A percentile compares a stretch with the other conserved stretches of the same genome.
phyloP scores from a whole-genome alignment of 2,329 filamentous ascomycete species.

The Aspergillus japonicus region DNA sequence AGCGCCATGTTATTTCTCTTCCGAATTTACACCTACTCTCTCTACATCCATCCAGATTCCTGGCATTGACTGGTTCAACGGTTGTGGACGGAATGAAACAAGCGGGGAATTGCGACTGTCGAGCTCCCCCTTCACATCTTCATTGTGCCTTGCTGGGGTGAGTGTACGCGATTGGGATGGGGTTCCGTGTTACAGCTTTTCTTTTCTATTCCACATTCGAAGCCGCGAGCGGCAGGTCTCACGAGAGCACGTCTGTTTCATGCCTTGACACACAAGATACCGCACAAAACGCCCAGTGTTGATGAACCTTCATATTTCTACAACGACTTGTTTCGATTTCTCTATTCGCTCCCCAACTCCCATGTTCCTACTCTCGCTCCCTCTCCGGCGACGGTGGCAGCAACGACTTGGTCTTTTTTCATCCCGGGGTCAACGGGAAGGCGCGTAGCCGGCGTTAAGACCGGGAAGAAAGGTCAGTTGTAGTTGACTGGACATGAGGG shows the following conservation, averaged over 20 bases:
- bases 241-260: conserved; percentile 33
- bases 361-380: not conserved
- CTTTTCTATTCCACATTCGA: conserved; percentile 13
- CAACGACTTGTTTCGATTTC: conserved; percentile 9
- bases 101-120: conserved; percentile 8
- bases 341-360: conserved; percentile 2
- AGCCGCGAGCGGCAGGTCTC: conserved; percentile 24
- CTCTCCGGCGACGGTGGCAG: not conserved
- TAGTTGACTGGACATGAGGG: not conserved
- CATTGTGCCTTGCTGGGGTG: conserved; percentile 16
- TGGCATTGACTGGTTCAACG: conserved; percentile 13
- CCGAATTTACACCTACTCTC: conserved; percentile 10
- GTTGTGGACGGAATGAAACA: conserved; percentile 13
- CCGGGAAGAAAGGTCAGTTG: not conserved
- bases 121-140: not conserved
- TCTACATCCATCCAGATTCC: conserved; percentile 19
- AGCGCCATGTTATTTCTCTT: conserved; percentile 19
- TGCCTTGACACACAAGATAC: conserved; percentile 37
- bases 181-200: conserved; percentile 11
- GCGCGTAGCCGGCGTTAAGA: not conserved
- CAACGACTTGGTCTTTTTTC: not conserved
- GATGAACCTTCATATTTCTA: conserved; percentile 31
- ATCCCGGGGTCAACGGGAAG: not conserved
- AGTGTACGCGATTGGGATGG: conserved; percentile 16
- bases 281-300: conserved; percentile 37